These are phyloP conservation scores for Orbilia blumenaviensis DNA, from an alignment of 2,329 filamentous ascomycete genomes.

Conservation along the genomic window DNA sequence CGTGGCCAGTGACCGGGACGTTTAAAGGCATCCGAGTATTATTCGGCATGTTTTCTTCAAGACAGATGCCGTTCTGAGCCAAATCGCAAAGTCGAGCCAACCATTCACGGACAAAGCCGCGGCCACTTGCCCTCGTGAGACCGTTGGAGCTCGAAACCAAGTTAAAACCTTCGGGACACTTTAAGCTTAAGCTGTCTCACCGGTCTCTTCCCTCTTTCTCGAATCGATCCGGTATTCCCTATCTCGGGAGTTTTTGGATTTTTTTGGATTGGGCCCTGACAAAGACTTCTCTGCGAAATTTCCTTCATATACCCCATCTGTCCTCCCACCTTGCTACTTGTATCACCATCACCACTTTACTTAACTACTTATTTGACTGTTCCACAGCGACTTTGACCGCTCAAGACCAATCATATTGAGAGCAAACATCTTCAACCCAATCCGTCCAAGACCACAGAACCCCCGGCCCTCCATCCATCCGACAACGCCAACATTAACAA, in stretches of 20 bases:
- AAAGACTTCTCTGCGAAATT: conserved; percentile 21
- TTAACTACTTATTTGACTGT: conserved; percentile 3
- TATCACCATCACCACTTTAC: neutral
- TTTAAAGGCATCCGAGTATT: neutral
- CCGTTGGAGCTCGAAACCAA: conserved; percentile 35
- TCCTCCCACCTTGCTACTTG: neutral
- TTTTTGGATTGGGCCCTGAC: neutral
- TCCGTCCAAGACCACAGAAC: neutral
- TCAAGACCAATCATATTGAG: conserved; percentile 14
- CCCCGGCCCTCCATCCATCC: conserved; percentile 2
- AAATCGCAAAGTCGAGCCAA: neutral
- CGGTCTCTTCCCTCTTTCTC: conserved; percentile 20
- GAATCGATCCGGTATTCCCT: conserved; percentile 3
- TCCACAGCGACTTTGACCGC: neutral
- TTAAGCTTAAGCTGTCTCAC: conserved; percentile 32
- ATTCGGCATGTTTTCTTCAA: conserved; percentile 10
- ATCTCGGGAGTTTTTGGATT: conserved; percentile 20
- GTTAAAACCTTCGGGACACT: conserved; percentile 8
- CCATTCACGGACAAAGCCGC: neutral
- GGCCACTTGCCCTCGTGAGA: conserved; percentile 21
- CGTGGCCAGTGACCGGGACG: neutral
- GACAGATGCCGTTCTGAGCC: neutral
- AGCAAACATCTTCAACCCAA: conserved; percentile 8
- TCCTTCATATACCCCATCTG: neutral
- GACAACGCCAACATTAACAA: conserved; percentile 39